Conservation (phyloP, 352 stramenopile genomes). For the Phytophthora kernoviae region DNA sequence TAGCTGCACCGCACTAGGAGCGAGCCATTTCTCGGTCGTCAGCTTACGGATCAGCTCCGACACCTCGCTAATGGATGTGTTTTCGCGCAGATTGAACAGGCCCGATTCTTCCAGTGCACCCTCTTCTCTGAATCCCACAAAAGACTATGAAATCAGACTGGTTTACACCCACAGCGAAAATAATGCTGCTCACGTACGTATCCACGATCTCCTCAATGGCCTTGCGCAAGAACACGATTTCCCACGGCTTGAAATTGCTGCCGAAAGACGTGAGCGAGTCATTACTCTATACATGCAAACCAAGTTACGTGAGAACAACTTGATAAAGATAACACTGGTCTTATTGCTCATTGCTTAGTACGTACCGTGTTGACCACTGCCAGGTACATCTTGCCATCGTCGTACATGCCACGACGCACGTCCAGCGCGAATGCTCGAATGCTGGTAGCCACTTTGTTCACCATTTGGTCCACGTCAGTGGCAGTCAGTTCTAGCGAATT, state of each 20-base stretch:
- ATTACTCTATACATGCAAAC: constrained; percentile 51
- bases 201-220: constrained; percentile 85
- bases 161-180: neutral
- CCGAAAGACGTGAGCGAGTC: constrained; percentile 76
- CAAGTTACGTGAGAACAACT: constrained; percentile 1
- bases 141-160: no score
- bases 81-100: constrained; percentile 78
- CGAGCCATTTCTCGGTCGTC: constrained; percentile 72
- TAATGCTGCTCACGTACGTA: constrained; percentile 31
- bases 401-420: constrained; percentile 75
- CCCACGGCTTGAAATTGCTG: constrained; percentile 81
- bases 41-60: constrained; percentile 69
- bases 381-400: constrained; percentile 85
- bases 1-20: constrained; percentile 40
- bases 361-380: constrained; percentile 79
- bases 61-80: constrained; percentile 67
- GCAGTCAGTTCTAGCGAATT: constrained; percentile 49
- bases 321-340: neutral
- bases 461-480: constrained; percentile 66
- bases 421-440: constrained; percentile 76
- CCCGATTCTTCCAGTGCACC: constrained; percentile 66
- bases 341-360: neutral
- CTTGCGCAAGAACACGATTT: constrained; percentile 86
- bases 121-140: constrained; percentile 47
- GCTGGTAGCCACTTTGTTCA: constrained; percentile 59